These are phyloP conservation scores for Asclepias syriaca DNA, from an alignment of 257 asterid species.

Conservation along the genomic window DNA sequence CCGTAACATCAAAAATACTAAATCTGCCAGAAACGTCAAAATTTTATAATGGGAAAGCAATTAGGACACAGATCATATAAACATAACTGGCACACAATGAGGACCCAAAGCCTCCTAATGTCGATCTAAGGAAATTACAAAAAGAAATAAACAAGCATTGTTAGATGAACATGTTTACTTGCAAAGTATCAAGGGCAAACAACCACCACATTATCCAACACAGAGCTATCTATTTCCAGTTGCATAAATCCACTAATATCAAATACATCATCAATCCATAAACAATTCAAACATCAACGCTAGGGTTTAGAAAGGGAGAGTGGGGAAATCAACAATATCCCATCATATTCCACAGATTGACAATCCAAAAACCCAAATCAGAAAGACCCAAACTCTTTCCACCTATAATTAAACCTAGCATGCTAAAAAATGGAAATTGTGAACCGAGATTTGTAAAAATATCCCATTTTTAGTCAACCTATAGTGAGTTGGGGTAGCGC, in stretches of 20 bases:
- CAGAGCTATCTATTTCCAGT: not conserved
- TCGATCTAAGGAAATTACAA: not conserved
- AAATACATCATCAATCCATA: not conserved
- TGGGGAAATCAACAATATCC: not conserved
- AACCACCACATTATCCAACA: not conserved
- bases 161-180: not conserved
- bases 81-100: not conserved
- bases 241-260: not conserved
- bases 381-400: not conserved
- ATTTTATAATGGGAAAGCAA: not conserved
- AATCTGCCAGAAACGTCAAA: not conserved
- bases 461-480: not conserved
- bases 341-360: slow-evolving; percentile 2
- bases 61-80: slow-evolving; percentile 1
- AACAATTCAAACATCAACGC: not conserved
- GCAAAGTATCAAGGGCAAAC: not conserved
- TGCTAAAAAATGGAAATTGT: not conserved
- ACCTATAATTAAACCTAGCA: slow-evolving; percentile 4
- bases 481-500: not conserved
- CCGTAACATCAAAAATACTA: not conserved
- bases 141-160: not conserved
- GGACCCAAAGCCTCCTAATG: not conserved
- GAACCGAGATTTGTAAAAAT: not conserved
- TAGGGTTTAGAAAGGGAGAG: not conserved
- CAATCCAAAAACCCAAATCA: slow-evolving; percentile 2